These are phyloP conservation scores for Trichoderma asperelloides DNA, from an alignment of 495 filamentous ascomycete species.

Conservation along the genomic window DNA sequence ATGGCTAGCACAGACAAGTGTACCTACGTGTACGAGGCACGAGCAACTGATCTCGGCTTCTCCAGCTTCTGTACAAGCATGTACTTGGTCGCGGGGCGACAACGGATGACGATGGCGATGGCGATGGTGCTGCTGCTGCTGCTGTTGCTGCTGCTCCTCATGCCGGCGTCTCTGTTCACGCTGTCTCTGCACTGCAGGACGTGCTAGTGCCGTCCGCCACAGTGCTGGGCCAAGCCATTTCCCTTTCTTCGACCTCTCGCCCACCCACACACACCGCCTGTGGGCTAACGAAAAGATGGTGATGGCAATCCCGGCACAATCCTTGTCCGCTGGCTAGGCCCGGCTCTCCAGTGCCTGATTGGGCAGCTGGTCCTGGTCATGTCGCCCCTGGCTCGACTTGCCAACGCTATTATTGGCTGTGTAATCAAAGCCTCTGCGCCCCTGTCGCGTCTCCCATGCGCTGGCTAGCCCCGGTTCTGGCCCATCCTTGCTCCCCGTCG, in stretches of 20 bases:
- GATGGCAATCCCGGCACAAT: slow-evolving; percentile 13
- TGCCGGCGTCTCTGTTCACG: not conserved
- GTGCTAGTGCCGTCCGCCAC: not conserved
- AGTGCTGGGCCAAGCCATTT: not conserved
- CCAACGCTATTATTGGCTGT: slow-evolving; percentile 32
- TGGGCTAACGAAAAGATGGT: slow-evolving; percentile 15
- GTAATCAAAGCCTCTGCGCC: slow-evolving; percentile 36
- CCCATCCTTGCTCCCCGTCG: slow-evolving; percentile 22
- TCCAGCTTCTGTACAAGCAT: too few species aligned
- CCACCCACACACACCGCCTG: slow-evolving; percentile 20
- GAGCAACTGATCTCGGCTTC: not conserved
- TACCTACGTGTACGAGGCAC: not conserved
- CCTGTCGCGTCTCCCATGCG: slow-evolving; percentile 36
- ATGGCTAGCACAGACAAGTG: too few species aligned
- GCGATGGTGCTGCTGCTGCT: not conserved
- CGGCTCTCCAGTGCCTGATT: slow-evolving; percentile 36
- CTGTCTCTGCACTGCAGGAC: not conserved
- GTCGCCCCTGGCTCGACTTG: slow-evolving; percentile 15
- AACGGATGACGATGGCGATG: not conserved
- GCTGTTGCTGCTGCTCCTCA: not conserved
- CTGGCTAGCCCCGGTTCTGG: slow-evolving; percentile 28
- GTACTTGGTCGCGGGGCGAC: not conserved
- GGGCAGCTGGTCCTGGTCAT: slow-evolving; percentile 28
- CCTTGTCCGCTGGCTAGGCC: slow-evolving; percentile 31
- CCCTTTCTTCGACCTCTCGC: not conserved